phyloP scores from a whole-genome alignment of 2,329 filamentous ascomycete genomes.

The Diaporthe sp. region DNA sequence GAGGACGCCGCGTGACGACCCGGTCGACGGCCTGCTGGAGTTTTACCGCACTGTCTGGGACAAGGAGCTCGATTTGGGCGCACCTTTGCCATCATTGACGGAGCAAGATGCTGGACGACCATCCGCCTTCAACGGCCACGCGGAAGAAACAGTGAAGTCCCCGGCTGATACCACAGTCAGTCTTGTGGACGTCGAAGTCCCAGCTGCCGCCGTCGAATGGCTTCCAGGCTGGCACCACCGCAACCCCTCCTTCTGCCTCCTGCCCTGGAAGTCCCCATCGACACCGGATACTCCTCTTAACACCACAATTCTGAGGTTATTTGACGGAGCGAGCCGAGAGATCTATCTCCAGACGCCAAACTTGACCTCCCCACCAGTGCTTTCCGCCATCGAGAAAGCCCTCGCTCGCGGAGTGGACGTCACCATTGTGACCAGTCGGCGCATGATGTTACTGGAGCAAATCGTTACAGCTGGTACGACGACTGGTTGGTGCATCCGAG shows the following conservation, averaged over 20 bases:
- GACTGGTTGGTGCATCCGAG: constrained; percentile 74
- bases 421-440: constrained; percentile 74
- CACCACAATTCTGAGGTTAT: constrained; percentile 71
- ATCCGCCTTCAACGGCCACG: constrained; percentile 36
- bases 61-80: constrained; percentile 44
- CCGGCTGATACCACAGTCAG: constrained; percentile 36
- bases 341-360: constrained; percentile 86
- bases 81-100: neutral
- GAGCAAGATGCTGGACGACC: neutral
- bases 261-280: constrained; percentile 66
- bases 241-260: constrained; percentile 74
- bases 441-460: constrained; percentile 85
- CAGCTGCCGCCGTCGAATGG: constrained; percentile 53
- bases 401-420: constrained; percentile 78
- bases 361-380: constrained; percentile 76
- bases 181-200: constrained; percentile 58
- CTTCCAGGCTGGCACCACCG: constrained; percentile 82
- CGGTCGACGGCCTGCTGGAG: constrained; percentile 71
- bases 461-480: constrained; percentile 84
- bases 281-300: constrained; percentile 79
- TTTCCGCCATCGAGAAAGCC: constrained; percentile 72
- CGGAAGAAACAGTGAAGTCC: constrained; percentile 41
- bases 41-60: constrained; percentile 83
- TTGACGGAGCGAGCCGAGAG: constrained; percentile 68
- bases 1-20: constrained; percentile 59